These are phyloP conservation scores for Lithospermum erythrorhizon DNA, from an alignment of 257 asterid genomes.

Conservation along the genomic window DNA sequence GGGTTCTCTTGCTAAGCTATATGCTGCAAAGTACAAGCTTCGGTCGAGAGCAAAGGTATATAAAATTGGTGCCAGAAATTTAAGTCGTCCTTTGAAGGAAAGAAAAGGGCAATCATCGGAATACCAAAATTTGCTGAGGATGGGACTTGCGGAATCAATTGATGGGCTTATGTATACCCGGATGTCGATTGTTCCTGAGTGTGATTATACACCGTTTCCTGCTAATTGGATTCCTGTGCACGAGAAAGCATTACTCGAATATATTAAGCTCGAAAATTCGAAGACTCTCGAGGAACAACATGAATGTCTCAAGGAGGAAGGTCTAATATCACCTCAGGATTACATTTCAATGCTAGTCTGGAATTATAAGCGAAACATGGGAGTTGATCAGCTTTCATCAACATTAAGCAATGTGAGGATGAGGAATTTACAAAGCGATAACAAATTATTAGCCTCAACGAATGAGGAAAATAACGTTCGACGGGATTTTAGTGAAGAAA, in stretches of 20 bases:
- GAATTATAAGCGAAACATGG: constrained; percentile 80
- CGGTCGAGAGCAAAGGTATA: constrained; percentile 94
- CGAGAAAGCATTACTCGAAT: constrained; percentile 82
- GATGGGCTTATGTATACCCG: constrained; percentile 88
- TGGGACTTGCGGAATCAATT: constrained; percentile 94
- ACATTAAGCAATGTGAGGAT: constrained; percentile 17
- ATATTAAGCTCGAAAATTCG: constrained; percentile 56
- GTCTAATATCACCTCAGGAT: constrained; percentile 91
- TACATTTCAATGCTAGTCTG: constrained; percentile 89
- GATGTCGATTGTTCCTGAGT: constrained; percentile 95
- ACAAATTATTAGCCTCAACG: constrained; percentile 33
- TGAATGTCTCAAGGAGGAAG: constrained; percentile 57
- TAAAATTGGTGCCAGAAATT: constrained; percentile 69
- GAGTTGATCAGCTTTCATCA: constrained; percentile 38
- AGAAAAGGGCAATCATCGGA: constrained; percentile 93
- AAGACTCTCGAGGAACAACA: constrained; percentile 69
- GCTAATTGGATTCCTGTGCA: constrained; percentile 83
- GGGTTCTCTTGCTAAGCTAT: constrained; percentile 96
- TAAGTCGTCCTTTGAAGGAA: constrained; percentile 88
- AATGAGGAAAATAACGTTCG: constrained; percentile 24
- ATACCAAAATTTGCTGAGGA: constrained; percentile 73
- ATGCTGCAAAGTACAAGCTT: constrained; percentile 94
- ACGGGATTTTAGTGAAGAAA: constrained; percentile 24
- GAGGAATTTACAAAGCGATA: constrained; percentile 20
- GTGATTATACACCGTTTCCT: constrained; percentile 86